Evolutionary conservation across 441 rosid species (phyloP).

Genomic region (Metrosideros polymorpha): DNA sequence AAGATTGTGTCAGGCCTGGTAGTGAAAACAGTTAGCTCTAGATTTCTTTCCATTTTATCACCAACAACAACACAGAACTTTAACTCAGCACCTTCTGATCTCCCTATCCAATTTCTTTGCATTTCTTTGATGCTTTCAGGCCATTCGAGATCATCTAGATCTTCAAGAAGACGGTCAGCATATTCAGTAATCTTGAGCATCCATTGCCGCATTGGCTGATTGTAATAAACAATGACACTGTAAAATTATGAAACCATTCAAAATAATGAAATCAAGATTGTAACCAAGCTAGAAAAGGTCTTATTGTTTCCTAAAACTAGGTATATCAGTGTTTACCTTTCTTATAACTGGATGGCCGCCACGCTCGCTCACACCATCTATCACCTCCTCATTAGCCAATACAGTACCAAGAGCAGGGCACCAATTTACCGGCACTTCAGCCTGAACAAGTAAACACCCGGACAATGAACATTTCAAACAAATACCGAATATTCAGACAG

Average conservation of each 20-base stretch:
- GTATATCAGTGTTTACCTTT: slow-evolving; percentile 41
- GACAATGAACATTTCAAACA: neutral
- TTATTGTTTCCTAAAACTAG: neutral
- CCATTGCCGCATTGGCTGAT: slow-evolving; percentile 99
- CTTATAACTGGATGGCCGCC: slow-evolving; percentile 94
- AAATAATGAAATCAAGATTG: slow-evolving; percentile 25
- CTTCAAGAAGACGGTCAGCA: slow-evolving; percentile 91
- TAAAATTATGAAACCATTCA: slow-evolving; percentile 71
- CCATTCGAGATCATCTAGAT: slow-evolving; percentile 91
- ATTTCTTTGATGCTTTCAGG: slow-evolving; percentile 92
- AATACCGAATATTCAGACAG: slow-evolving; percentile 3
- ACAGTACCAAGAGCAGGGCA: slow-evolving; percentile 99
- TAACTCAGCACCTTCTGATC: slow-evolving; percentile 87
- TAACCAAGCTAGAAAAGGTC: neutral
- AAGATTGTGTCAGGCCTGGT: slow-evolving; percentile 89
- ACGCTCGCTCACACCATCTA: slow-evolving; percentile 97
- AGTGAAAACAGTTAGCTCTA: slow-evolving; percentile 63
- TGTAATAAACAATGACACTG: slow-evolving; percentile 95
- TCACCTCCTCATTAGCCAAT: slow-evolving; percentile 97
- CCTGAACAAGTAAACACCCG: slow-evolving; percentile 26
- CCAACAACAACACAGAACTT: slow-evolving; percentile 50
- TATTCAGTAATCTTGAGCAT: slow-evolving; percentile 95
- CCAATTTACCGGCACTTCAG: slow-evolving; percentile 98
- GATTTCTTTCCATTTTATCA: slow-evolving; percentile 42
- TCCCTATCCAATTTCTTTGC: slow-evolving; percentile 97